phyloP scores from a whole-genome alignment of 1,139 yeast genomes.

The Hansenula anomala region DNA sequence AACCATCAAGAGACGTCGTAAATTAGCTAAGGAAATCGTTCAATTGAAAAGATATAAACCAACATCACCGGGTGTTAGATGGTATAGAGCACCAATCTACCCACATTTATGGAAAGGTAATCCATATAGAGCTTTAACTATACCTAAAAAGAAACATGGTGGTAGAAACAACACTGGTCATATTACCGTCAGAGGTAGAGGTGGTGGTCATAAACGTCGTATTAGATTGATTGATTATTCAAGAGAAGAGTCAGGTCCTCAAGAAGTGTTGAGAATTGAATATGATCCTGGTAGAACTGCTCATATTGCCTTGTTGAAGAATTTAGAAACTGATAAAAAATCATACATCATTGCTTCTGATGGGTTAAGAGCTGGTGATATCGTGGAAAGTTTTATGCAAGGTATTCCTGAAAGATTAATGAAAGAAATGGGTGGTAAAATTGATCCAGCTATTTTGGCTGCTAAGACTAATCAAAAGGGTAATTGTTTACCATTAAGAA shows the following conservation, averaged over 20 bases:
- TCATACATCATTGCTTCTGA: constrained; percentile 88
- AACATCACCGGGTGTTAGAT: constrained; percentile 82
- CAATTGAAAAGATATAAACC: constrained; percentile 74
- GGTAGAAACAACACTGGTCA: constrained; percentile 91
- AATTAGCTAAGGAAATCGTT: constrained; percentile 65
- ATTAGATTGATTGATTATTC: constrained; percentile 76
- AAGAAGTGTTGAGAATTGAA: constrained; percentile 82
- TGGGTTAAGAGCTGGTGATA: constrained; percentile 90
- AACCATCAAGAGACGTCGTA: constrained; percentile 65
- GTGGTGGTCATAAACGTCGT: constrained; percentile 95
- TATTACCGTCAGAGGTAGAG: constrained; percentile 90
- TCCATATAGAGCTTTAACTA: constrained; percentile 74
- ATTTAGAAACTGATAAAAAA: constrained; percentile 54
- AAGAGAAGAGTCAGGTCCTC: constrained; percentile 65
- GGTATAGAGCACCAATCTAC: constrained; percentile 85
- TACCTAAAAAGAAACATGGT: constrained; percentile 65
- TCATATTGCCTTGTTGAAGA: constrained; percentile 83
- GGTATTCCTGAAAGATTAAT: constrained; percentile 82
- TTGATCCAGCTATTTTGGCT: constrained; percentile 88
- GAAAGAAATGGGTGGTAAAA: constrained; percentile 78
- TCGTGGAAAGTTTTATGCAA: constrained; percentile 79
- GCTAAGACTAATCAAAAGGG: constrained; percentile 90
- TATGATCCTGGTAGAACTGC: constrained; percentile 95
- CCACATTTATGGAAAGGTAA: constrained; percentile 83
- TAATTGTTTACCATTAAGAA: constrained; percentile 84